These are phyloP conservation scores for Epichloe glyceriae DNA, from an alignment of 2,329 filamentous ascomycete genomes.

Conservation along the genomic window DNA sequence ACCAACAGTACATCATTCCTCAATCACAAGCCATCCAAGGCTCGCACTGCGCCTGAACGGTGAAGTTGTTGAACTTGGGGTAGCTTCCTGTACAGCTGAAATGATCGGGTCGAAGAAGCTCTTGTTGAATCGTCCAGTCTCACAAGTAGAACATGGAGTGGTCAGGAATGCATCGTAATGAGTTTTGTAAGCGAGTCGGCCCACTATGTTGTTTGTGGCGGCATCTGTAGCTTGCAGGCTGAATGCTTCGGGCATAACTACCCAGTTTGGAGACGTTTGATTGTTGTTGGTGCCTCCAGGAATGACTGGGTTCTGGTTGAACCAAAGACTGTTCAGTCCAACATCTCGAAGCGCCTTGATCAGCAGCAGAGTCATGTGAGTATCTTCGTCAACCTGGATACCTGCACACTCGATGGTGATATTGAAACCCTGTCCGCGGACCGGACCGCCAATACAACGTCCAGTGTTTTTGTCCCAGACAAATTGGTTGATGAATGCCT, in stretches of 20 bases:
- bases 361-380: constrained; percentile 26
- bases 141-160: constrained; percentile 23
- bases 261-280: constrained; percentile 19
- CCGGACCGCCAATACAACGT: constrained; percentile 19
- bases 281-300: constrained; percentile 19
- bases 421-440: constrained; percentile 22
- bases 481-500: constrained; percentile 26
- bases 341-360: constrained; percentile 26
- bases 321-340: constrained; percentile 25
- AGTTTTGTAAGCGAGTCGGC: constrained; percentile 24
- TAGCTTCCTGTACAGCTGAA: constrained; percentile 25
- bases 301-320: constrained; percentile 26
- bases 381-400: constrained; percentile 24
- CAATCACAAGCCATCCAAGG: constrained; percentile 26
- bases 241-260: constrained; percentile 27
- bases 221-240: constrained; percentile 21
- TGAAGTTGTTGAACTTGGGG: constrained; percentile 25
- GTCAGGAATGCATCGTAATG: constrained; percentile 24
- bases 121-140: constrained; percentile 22
- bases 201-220: constrained; percentile 19
- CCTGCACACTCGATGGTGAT: constrained; percentile 25
- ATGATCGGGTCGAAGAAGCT: constrained; percentile 26
- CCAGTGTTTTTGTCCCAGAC: constrained; percentile 26
- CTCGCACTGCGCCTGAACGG: constrained; percentile 23
- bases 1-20: background rate